These are phyloP conservation scores for Pyronema omphalodes DNA, from an alignment of 495 filamentous ascomycete species.

Conservation along the genomic window DNA sequence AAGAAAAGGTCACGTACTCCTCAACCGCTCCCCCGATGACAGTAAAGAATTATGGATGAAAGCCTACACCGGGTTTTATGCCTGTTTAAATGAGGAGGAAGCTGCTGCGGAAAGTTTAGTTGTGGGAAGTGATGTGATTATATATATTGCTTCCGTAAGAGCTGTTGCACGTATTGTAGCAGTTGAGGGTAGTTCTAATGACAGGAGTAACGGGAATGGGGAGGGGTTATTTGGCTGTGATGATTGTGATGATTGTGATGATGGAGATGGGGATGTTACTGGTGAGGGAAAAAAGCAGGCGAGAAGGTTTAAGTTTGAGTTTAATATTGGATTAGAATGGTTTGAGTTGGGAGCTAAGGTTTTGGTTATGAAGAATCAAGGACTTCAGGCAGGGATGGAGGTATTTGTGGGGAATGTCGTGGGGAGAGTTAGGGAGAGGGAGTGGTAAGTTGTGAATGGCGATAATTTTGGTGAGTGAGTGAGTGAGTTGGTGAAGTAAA, in stretches of 20 bases:
- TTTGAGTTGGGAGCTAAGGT: conserved; percentile 63
- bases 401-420: conserved; percentile 46
- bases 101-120: conserved; percentile 25
- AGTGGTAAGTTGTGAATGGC: neutral
- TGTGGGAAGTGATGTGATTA: conserved; percentile 44
- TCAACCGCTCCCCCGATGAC: conserved; percentile 5
- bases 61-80: conserved; percentile 37
- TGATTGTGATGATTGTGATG: conserved; percentile 33
- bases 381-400: conserved; percentile 40
- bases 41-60: conserved; percentile 5
- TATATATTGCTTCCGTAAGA: conserved; percentile 76
- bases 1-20: conserved; percentile 62
- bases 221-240: conserved; percentile 51
- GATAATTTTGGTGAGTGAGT: neutral
- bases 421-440: conserved; percentile 27
- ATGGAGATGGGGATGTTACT: conserved; percentile 13
- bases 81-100: conserved; percentile 27
- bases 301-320: conserved; percentile 45
- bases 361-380: conserved; percentile 49
- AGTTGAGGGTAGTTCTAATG: conserved; percentile 7
- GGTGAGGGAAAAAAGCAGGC: conserved; percentile 32
- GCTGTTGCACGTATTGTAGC: conserved; percentile 48
- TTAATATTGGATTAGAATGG: conserved; percentile 66
- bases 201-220: conserved; percentile 22
- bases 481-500: neutral